These are phyloP conservation scores for Pythium scleroteichum DNA, from an alignment of 352 stramenopile genomes.

Conservation along the genomic window DNA sequence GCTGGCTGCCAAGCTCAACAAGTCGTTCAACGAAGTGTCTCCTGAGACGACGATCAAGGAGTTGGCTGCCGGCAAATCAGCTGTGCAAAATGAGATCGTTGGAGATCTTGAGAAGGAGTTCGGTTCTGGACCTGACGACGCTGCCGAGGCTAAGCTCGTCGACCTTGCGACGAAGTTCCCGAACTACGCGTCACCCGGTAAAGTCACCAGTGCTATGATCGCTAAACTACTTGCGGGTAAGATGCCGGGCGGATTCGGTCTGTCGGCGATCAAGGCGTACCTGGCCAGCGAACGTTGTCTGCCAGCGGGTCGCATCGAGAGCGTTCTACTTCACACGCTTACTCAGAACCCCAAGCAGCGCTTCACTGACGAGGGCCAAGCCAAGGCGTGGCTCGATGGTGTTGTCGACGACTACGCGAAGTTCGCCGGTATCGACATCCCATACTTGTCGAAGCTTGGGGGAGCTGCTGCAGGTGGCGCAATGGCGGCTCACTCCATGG, in stretches of 20 bases:
- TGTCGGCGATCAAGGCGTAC: slow-evolving; percentile 74
- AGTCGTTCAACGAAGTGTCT: slow-evolving; percentile 63
- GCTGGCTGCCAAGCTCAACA: slow-evolving; percentile 75
- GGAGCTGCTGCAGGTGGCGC: slow-evolving; percentile 25
- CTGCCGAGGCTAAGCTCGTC: slow-evolving; percentile 70
- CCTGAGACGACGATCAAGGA: slow-evolving; percentile 78
- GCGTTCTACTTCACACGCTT: slow-evolving; percentile 74
- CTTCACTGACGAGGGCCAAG: slow-evolving; percentile 54
- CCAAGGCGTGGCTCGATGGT: slow-evolving; percentile 80
- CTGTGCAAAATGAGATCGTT: slow-evolving; percentile 89
- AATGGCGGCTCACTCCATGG: slow-evolving; percentile 16
- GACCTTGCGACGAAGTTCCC: slow-evolving; percentile 73
- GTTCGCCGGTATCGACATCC: slow-evolving; percentile 45
- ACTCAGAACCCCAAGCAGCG: slow-evolving; percentile 73
- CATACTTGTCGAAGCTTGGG: slow-evolving; percentile 34
- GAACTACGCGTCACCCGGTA: slow-evolving; percentile 69
- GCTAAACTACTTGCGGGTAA: slow-evolving; percentile 79
- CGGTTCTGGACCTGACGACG: slow-evolving; percentile 69
- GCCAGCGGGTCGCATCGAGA: slow-evolving; percentile 70
- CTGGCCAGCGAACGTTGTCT: slow-evolving; percentile 72
- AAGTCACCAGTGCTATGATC: slow-evolving; percentile 72
- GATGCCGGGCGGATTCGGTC: slow-evolving; percentile 83
- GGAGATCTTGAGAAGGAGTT: slow-evolving; percentile 88
- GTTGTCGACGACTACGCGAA: slow-evolving; percentile 77
- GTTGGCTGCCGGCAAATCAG: slow-evolving; percentile 76